A percentile compares a stretch with the other conserved stretches of the same genome.
Evolutionary conservation across 2,329 filamentous ascomycete genomes (phyloP).

Genomic region (Chaetomiaceae sp.): DNA sequence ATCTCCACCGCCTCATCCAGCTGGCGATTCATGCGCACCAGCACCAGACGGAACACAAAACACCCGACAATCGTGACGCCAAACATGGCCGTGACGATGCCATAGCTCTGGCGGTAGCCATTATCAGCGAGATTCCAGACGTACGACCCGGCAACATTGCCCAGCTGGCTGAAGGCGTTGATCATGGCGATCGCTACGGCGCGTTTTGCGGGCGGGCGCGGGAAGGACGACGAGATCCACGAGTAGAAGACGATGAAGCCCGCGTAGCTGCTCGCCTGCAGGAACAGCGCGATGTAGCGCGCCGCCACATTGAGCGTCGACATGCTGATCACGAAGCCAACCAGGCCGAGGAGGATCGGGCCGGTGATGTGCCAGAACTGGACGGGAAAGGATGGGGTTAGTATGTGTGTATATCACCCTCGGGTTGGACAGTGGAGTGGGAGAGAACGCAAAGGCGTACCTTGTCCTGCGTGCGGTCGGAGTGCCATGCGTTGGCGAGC

Average conservation of each 20-base stretch:
- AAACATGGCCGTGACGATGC: constrained; percentile 60
- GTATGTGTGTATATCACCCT: not conserved
- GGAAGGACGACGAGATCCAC: constrained; percentile 53
- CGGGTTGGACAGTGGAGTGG: not conserved
- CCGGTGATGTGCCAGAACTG: constrained; percentile 53
- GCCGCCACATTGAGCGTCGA: constrained; percentile 49
- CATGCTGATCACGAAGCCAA: constrained; percentile 56
- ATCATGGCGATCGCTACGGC: constrained; percentile 56
- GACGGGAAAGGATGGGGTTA: not conserved
- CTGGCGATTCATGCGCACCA: constrained; percentile 42
- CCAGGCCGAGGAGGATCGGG: constrained; percentile 46
- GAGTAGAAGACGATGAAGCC: constrained; percentile 53
- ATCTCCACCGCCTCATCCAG: constrained; percentile 36
- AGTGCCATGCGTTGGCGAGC: constrained; percentile 48
- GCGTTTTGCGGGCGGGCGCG: constrained; percentile 54
- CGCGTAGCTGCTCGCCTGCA: constrained; percentile 52
- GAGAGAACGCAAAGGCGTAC: constrained; percentile 25
- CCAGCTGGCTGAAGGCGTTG: constrained; percentile 52
- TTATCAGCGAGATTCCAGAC: constrained; percentile 55
- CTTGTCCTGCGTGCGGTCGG: constrained; percentile 49
- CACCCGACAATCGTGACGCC: constrained; percentile 51
- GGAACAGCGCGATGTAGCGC: constrained; percentile 55
- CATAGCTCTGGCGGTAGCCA: constrained; percentile 58
- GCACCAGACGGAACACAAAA: constrained; percentile 41
- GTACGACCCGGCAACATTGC: constrained; percentile 56